Percentiles rank a stretch among this genome's conserved stretches.
phyloP scores from a whole-genome alignment of 805 yeast species.

The Suhomyces vadensis region DNA sequence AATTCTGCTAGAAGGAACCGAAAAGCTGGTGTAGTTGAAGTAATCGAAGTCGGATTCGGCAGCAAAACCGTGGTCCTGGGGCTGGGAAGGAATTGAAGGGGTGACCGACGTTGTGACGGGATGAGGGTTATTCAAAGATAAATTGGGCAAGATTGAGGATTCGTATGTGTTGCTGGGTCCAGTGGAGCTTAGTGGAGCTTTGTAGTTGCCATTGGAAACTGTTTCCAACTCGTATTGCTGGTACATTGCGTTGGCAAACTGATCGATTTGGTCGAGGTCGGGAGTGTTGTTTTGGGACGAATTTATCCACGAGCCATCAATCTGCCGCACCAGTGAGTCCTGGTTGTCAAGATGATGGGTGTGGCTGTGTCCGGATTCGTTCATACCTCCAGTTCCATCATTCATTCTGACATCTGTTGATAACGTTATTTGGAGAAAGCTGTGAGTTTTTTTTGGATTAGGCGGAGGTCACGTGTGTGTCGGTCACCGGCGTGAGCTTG shows the following conservation, averaged over 20 bases:
- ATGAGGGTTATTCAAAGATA: background rate
- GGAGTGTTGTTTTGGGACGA: background rate
- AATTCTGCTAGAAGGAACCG: conserved; percentile 12
- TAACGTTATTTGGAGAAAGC: background rate
- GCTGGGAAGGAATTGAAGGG: background rate
- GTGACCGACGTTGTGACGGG: background rate
- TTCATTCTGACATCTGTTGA: background rate
- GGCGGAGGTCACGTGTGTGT: background rate
- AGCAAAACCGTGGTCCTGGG: background rate
- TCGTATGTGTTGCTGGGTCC: background rate
- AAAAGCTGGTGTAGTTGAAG: conserved; percentile 11
- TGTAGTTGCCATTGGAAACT: background rate
- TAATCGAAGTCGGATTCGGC: conserved; percentile 10
- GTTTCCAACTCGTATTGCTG: conserved; percentile 1
- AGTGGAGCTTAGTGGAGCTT: background rate
- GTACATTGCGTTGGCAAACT: conserved; percentile 1
- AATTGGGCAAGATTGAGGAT: background rate
- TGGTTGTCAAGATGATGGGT: background rate
- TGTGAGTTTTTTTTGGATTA: background rate
- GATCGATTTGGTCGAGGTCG: conserved; percentile 6
- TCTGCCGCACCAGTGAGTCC: background rate
- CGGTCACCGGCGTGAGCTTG: too few relatives aligned
- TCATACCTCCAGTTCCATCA: conserved; percentile 1
- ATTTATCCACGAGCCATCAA: background rate
- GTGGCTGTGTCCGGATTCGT: background rate